Evolutionary conservation across 805 yeast species (phyloP).

Genomic region (Alloascoidea africana): DNA sequence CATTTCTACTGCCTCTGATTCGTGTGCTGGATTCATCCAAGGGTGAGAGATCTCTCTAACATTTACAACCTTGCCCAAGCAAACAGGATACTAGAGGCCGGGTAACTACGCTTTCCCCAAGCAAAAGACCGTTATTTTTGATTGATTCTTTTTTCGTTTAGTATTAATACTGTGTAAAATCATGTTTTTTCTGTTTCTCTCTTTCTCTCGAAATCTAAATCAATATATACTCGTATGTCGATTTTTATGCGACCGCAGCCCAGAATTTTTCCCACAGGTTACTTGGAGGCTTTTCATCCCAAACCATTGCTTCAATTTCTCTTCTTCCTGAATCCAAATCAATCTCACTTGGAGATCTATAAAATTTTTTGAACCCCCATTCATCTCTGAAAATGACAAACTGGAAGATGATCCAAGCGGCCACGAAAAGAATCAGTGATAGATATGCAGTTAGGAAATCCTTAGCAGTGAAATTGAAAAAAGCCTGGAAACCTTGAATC

Average conservation of each 20-base stretch:
- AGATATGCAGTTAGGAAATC: slow-evolving; percentile 55
- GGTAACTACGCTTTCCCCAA: too few species aligned
- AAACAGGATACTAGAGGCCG: too few species aligned
- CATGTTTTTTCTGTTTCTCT: too few species aligned
- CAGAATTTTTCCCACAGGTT: slow-evolving; percentile 40
- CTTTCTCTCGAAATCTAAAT: too few species aligned
- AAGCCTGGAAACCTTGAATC: slow-evolving; percentile 52
- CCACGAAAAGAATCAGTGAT: slow-evolving; percentile 44
- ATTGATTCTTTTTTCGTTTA: too few species aligned
- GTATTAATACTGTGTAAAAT: too few species aligned
- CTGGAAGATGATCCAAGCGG: slow-evolving; percentile 30
- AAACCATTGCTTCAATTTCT: slow-evolving; percentile 35
- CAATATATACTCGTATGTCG: too few species aligned
- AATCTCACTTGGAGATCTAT: slow-evolving; percentile 27
- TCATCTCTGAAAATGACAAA: not conserved
- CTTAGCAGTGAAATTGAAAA: slow-evolving; percentile 33
- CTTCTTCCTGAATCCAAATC: slow-evolving; percentile 53
- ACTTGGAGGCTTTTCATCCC: slow-evolving; percentile 39
- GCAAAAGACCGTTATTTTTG: too few species aligned
- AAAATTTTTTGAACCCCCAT: not conserved
- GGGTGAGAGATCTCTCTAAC: too few species aligned
- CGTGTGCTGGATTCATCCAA: too few species aligned
- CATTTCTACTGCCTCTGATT: too few species aligned
- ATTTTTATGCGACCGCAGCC: slow-evolving; percentile 24
- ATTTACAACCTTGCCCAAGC: too few species aligned